Evolutionary conservation across 2,329 filamentous ascomycete species (phyloP).

Genomic region (Bisporella sp.): DNA sequence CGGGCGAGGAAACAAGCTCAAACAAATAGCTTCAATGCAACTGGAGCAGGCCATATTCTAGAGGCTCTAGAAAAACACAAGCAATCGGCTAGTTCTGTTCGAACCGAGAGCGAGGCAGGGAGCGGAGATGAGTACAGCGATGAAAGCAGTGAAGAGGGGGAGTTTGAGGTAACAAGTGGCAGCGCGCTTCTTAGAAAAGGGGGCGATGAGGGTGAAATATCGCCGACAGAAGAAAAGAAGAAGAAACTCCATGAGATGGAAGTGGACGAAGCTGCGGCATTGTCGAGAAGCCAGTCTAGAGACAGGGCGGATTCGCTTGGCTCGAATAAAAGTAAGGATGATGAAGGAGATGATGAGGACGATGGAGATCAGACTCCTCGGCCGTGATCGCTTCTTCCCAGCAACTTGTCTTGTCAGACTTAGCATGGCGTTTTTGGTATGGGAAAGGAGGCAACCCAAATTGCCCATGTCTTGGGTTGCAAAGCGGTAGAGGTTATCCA

Average conservation of each 20-base stretch:
- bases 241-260: slow-evolving; percentile 54
- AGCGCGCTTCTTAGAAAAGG: slow-evolving; percentile 18
- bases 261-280: slow-evolving; percentile 47
- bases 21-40: no score
- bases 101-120: slow-evolving; percentile 19
- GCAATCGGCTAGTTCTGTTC: neutral
- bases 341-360: slow-evolving; percentile 1
- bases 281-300: slow-evolving; percentile 24
- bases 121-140: slow-evolving; percentile 32
- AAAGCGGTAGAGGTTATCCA: no score
- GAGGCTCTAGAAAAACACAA: neutral
- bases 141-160: slow-evolving; percentile 29
- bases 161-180: slow-evolving; percentile 26
- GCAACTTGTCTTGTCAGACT: neutral
- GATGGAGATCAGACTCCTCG: neutral
- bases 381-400: neutral
- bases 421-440: neutral
- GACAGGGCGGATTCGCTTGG: slow-evolving; percentile 11
- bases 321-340: slow-evolving; percentile 6
- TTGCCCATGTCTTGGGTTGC: no score
- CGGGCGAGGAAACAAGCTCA: no score
- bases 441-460: neutral
- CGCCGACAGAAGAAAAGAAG: slow-evolving; percentile 32
- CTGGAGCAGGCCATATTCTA: neutral
- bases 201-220: slow-evolving; percentile 6